Conservation (phyloP, 2,329 filamentous ascomycete genomes). For the Diaporthe sp. region DNA sequence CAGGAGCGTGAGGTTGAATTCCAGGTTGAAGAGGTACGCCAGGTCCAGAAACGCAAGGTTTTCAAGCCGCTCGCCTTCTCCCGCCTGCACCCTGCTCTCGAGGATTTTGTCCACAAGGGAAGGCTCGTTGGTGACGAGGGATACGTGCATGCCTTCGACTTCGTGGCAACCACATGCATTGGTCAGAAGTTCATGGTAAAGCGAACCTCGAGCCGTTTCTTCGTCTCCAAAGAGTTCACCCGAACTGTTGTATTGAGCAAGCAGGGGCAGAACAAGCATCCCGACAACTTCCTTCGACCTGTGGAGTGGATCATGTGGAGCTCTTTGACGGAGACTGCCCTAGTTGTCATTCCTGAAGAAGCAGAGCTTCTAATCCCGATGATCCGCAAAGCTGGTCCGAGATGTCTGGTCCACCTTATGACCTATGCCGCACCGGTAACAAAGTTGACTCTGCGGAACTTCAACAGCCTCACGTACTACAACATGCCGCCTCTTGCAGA, state of each 20-base stretch:
- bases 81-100: slow-evolving; percentile 62
- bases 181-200: slow-evolving; percentile 53
- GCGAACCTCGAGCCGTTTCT: slow-evolving; percentile 47
- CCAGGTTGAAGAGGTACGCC: slow-evolving; percentile 70
- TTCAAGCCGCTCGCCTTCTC: slow-evolving; percentile 58
- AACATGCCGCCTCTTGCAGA: slow-evolving; percentile 62
- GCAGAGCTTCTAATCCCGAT: slow-evolving; percentile 67
- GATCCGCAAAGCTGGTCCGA: slow-evolving; percentile 48
- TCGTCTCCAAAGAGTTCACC: slow-evolving; percentile 62
- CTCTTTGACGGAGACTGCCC: slow-evolving; percentile 57
- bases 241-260: slow-evolving; percentile 56
- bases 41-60: slow-evolving; percentile 62
- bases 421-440: slow-evolving; percentile 74
- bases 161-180: slow-evolving; percentile 53
- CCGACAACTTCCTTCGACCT: slow-evolving; percentile 57
- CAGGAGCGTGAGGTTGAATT: slow-evolving; percentile 72
- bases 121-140: slow-evolving; percentile 53
- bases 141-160: slow-evolving; percentile 58
- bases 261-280: slow-evolving; percentile 43
- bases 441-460: slow-evolving; percentile 67
- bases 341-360: slow-evolving; percentile 76
- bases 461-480: slow-evolving; percentile 69
- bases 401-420: slow-evolving; percentile 59
- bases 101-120: slow-evolving; percentile 61
- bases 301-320: slow-evolving; percentile 76